Evolutionary conservation across 768 basidiomycete species (phyloP).

Genomic region (Russula lepida): DNA sequence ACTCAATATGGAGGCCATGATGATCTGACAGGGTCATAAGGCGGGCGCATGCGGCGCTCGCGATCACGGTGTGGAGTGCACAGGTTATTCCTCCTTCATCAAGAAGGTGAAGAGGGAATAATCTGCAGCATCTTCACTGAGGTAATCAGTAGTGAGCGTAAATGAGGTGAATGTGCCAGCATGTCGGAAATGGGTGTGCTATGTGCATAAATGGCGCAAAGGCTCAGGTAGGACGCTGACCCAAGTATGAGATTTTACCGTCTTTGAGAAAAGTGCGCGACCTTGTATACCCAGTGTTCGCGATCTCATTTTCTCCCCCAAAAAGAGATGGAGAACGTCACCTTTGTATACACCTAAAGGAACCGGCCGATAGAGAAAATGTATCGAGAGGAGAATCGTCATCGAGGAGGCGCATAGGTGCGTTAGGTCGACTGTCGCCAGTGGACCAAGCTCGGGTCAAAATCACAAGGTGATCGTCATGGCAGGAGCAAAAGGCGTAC

Average conservation of each 20-base stretch:
- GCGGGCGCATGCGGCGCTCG: neutral
- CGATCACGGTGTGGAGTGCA: neutral
- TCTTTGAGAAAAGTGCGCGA: neutral
- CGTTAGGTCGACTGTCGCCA: neutral
- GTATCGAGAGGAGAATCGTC: neutral
- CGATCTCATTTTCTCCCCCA: neutral
- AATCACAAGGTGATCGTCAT: neutral
- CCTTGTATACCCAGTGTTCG: neutral
- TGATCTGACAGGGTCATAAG: neutral
- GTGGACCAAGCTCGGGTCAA: neutral
- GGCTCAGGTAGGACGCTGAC: neutral
- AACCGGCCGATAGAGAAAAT: neutral
- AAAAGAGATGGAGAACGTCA: neutral
- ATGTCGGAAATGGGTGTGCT: neutral
- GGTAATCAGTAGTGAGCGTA: neutral
- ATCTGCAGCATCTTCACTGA: neutral
- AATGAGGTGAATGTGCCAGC: neutral
- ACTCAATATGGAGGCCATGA: neutral
- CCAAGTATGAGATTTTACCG: neutral
- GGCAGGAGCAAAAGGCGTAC: neutral
- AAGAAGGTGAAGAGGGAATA: no score
- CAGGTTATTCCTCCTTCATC: neutral
- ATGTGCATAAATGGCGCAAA: neutral
- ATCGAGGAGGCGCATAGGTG: neutral
- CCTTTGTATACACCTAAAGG: neutral